A percentile compares a stretch with the other conserved stretches of the same genome.
phyloP scores from a whole-genome alignment of 176 grass and related monocot species.

The Pontederia crassipes region DNA sequence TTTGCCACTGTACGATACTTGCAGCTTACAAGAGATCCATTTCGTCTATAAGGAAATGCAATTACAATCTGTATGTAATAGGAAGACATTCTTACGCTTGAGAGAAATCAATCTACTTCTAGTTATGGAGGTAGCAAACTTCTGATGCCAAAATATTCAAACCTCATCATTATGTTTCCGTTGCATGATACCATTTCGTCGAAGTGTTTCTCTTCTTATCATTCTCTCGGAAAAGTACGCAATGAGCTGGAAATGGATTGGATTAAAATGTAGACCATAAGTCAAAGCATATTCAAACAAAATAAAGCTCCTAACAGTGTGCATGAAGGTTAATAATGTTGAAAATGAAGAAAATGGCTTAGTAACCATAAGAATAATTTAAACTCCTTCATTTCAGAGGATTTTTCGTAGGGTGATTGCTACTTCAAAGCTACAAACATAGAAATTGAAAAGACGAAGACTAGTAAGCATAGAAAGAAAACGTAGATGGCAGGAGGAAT shows the following conservation, averaged over 20 bases:
- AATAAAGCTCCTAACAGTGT: neutral
- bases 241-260: conserved; percentile 54
- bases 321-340: neutral
- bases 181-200: conserved; percentile 57
- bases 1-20: conserved; percentile 77
- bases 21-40: conserved; percentile 65
- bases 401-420: no score
- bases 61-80: conserved; percentile 60
- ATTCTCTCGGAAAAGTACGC: conserved; percentile 58
- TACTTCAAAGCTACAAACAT: no score
- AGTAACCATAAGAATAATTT: no score
- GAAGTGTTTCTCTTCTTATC: conserved; percentile 69
- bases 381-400: no score
- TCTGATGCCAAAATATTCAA: neutral
- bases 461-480: neutral
- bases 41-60: conserved; percentile 78
- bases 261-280: conserved; percentile 15
- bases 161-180: neutral
- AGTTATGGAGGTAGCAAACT: neutral
- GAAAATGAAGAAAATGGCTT: no score
- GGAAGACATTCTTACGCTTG: conserved; percentile 11
- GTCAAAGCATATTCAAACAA: neutral
- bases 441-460: neutral
- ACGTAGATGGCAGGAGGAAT: neutral
- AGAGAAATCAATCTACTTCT: neutral